Conservation (phyloP, 73 alveolate species). For the Loxodes magnus region DNA sequence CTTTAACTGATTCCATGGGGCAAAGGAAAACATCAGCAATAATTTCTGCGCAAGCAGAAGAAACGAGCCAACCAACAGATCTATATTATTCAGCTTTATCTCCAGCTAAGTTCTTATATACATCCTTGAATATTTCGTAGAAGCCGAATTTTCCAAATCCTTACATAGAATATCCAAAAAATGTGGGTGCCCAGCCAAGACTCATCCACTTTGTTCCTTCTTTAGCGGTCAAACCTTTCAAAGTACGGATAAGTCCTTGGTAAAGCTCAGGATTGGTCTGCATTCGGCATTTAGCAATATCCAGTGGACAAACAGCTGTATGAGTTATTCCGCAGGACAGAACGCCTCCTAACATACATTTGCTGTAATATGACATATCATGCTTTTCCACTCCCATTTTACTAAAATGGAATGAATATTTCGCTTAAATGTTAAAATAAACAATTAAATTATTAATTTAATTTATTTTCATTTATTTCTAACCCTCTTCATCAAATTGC, state of each 20-base stretch:
- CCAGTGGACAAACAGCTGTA: conserved; percentile 73
- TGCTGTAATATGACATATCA: conserved; percentile 61
- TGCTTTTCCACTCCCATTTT: too few relatives aligned
- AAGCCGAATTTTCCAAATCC: conserved; percentile 89
- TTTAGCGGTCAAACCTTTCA: conserved; percentile 29
- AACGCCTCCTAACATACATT: conserved; percentile 88
- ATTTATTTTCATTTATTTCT: too few relatives aligned
- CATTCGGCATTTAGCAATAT: conserved; percentile 75
- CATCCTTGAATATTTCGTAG: conserved; percentile 91
- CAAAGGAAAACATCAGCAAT: conserved; percentile 73
- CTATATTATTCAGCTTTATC: conserved; percentile 70
- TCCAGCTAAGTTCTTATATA: conserved; percentile 51
- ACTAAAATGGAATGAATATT: too few relatives aligned
- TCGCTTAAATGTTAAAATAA: too few relatives aligned
- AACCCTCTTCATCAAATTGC: too few relatives aligned
- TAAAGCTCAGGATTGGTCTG: conserved; percentile 32
- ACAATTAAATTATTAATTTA: too few relatives aligned
- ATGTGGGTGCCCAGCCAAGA: conserved; percentile 88
- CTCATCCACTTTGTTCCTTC: conserved; percentile 71
- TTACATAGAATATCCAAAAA: conserved; percentile 68
- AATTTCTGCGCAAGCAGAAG: conserved; percentile 84
- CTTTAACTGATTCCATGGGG: conserved; percentile 82
- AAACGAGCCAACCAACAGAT: conserved; percentile 59
- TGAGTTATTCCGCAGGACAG: conserved; percentile 85
- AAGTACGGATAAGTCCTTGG: conserved; percentile 29